Evolutionary conservation across 2,329 filamentous ascomycete genomes (phyloP).

Genomic region (Fusarium sp.): DNA sequence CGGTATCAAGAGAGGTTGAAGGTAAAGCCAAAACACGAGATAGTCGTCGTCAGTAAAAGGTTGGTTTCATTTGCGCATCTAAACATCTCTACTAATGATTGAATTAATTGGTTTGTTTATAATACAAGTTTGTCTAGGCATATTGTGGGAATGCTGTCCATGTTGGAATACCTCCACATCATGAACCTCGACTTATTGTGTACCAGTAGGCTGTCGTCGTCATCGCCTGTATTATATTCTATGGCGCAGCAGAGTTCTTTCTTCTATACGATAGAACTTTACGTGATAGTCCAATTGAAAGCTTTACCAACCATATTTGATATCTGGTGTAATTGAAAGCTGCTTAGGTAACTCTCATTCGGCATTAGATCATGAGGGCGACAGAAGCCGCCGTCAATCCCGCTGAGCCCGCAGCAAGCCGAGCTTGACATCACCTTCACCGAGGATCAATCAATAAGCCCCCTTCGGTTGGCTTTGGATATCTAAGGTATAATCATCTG

Average conservation of each 20-base stretch:
- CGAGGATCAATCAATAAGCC: slow-evolving; percentile 42
- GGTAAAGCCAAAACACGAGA: background rate
- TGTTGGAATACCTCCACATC: background rate
- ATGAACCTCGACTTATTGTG: too few species aligned
- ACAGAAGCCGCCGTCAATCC: slow-evolving; percentile 40
- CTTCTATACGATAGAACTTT: background rate
- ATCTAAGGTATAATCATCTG: slow-evolving; percentile 30
- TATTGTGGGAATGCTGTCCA: too few species aligned
- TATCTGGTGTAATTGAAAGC: background rate
- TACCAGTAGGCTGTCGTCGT: background rate
- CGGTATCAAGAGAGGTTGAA: background rate
- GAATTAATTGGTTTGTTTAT: background rate
- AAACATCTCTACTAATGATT: too few species aligned
- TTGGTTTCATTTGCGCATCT: too few species aligned
- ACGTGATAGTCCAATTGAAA: too few species aligned
- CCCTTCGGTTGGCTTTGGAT: slow-evolving; percentile 35
- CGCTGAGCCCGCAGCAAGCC: slow-evolving; percentile 52
- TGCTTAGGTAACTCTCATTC: slow-evolving; percentile 40
- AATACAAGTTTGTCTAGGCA: background rate
- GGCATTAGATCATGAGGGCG: slow-evolving; percentile 31
- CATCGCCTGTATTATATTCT: background rate
- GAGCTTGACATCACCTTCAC: slow-evolving; percentile 48
- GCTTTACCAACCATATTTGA: too few species aligned
- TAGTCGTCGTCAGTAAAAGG: too few species aligned
- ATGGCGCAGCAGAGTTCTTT: background rate